Conservation (phyloP, 2,329 filamentous ascomycete genomes). For the Colletotrichum sp. region DNA sequence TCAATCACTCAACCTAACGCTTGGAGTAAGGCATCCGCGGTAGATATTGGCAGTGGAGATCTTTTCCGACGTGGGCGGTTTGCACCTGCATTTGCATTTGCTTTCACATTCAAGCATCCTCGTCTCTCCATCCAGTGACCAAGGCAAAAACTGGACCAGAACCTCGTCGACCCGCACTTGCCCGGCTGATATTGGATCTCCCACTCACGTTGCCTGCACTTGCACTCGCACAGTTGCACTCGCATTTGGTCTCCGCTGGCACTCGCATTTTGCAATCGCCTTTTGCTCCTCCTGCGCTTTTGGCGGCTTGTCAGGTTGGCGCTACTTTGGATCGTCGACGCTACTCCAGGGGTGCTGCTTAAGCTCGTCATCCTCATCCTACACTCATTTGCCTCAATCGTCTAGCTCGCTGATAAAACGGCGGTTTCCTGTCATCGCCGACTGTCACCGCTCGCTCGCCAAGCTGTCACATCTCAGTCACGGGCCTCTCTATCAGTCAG, state of each 20-base stretch:
- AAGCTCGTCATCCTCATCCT: background rate
- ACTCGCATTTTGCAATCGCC: background rate
- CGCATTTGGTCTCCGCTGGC: background rate
- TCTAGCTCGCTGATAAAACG: background rate
- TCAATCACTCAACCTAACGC: background rate
- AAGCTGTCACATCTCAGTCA: conserved; percentile 12
- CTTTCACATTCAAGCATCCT: background rate
- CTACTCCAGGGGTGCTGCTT: background rate
- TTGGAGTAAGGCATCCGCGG: background rate
- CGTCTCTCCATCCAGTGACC: background rate
- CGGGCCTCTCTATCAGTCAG: background rate
- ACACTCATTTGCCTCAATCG: background rate
- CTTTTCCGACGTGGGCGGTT: background rate
- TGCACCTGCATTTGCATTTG: background rate
- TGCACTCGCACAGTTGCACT: background rate
- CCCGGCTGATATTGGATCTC: background rate
- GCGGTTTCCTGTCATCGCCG: background rate
- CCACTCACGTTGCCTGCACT: background rate
- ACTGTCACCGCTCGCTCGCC: background rate
- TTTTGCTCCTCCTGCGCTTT: background rate
- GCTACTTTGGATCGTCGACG: conserved; percentile 6
- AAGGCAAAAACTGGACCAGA: background rate
- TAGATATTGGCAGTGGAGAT: background rate
- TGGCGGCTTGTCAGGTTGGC: conserved; percentile 3
- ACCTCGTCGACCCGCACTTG: background rate